phyloP scores from a whole-genome alignment of 768 basidiomycete genomes.

The Mrakia hoshinonis region DNA sequence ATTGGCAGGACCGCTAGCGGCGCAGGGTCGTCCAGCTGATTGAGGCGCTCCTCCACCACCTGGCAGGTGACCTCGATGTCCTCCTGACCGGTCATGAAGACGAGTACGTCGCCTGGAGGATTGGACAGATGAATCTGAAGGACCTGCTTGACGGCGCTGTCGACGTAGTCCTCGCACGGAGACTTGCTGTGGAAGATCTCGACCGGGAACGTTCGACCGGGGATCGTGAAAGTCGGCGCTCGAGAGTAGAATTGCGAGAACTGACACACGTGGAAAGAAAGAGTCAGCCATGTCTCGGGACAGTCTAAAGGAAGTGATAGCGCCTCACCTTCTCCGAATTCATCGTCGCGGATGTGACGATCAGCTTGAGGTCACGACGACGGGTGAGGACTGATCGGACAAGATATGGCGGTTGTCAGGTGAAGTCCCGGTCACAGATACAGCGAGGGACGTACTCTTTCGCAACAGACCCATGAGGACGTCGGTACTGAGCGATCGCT shows the following conservation, averaged over 20 bases:
- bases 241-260: conserved; percentile 94
- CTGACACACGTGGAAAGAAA: conserved; percentile 42
- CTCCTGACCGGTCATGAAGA: conserved; percentile 99
- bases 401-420: not conserved
- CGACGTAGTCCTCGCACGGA: conserved; percentile 98
- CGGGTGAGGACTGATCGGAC: conserved; percentile 62
- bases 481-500: conserved; percentile 92
- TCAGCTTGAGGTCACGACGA: conserved; percentile 83
- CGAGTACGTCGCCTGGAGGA: conserved; percentile 86
- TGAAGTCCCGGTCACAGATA: not conserved
- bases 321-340: conserved; percentile 83
- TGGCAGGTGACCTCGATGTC: conserved; percentile 97
- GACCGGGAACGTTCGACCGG: conserved; percentile 91
- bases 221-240: conserved; percentile 89
- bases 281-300: not conserved
- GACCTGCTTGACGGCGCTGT: conserved; percentile 94
- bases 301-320: not conserved
- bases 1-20: conserved; percentile 88
- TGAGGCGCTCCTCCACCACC: conserved; percentile 82
- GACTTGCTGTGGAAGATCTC: conserved; percentile 94
- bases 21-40: conserved; percentile 82
- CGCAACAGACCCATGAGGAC: conserved; percentile 91
- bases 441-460: conserved; percentile 58
- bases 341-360: conserved; percentile 99
- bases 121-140: conserved; percentile 90